phyloP scores from a whole-genome alignment of 2,329 filamentous ascomycete species.

The Pseudogymnoascus sp. region DNA sequence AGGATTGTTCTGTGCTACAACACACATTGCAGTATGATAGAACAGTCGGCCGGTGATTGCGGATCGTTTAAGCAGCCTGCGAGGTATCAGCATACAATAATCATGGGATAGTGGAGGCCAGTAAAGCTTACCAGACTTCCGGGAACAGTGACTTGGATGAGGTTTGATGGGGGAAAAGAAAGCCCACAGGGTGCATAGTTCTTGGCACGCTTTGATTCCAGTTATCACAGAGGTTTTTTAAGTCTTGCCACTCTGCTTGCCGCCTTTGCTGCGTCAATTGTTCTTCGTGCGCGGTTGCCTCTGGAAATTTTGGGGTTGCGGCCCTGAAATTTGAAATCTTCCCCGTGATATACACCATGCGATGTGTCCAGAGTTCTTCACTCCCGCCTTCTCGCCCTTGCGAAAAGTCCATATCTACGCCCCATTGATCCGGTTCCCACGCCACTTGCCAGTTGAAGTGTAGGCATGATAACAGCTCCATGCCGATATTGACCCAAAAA shows the following conservation, averaged over 20 bases:
- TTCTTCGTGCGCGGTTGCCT: conserved; percentile 51
- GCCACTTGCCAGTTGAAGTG: conserved; percentile 79
- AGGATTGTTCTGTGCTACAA: conserved; percentile 74
- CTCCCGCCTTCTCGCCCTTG: conserved; percentile 40
- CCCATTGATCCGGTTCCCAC: conserved; percentile 89
- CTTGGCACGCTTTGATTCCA: conserved; percentile 74
- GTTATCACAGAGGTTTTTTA: conserved; percentile 73
- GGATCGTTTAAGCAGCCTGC: conserved; percentile 70
- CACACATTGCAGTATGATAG: conserved; percentile 77
- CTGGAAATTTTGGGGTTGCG: conserved; percentile 52
- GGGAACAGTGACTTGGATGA: conserved; percentile 69
- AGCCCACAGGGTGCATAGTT: conserved; percentile 81
- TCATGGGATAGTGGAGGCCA: neutral
- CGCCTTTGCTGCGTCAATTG: conserved; percentile 55
- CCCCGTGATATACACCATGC: conserved; percentile 80
- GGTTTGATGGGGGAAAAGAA: conserved; percentile 60
- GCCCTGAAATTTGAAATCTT: conserved; percentile 82
- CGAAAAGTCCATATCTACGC: conserved; percentile 67
- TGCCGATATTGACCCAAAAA: conserved; percentile 88
- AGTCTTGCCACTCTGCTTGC: conserved; percentile 65
- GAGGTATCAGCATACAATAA: conserved; percentile 20
- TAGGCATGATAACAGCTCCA: conserved; percentile 83
- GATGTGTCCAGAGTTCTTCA: conserved; percentile 81
- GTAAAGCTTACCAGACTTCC: conserved; percentile 62
- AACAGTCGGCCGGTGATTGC: conserved; percentile 77